Percentiles rank a stretch among this genome's conserved stretches.
Evolutionary conservation across 2,329 filamentous ascomycete species (phyloP).

Genomic region (Seiridium cupressi): DNA sequence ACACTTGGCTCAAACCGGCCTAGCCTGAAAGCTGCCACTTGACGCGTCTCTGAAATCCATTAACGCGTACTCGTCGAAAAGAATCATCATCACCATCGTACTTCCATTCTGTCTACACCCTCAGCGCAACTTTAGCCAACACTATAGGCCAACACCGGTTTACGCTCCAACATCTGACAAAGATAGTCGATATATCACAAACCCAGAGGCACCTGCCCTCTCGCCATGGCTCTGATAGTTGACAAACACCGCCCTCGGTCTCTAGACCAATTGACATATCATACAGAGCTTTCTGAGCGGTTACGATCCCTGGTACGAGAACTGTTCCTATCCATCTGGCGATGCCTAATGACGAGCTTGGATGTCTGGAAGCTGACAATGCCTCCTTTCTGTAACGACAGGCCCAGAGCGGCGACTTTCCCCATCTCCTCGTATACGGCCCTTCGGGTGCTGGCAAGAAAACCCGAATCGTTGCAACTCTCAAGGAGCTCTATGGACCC

Average conservation of each 20-base stretch:
- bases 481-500: constrained; percentile 92
- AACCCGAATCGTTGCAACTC: constrained; percentile 89
- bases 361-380: neutral
- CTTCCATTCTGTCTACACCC: too few species aligned
- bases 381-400: constrained; percentile 32
- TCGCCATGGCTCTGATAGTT: constrained; percentile 66
- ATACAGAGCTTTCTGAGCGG: constrained; percentile 82
- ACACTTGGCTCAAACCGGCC: neutral
- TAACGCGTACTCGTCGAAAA: constrained; percentile 22
- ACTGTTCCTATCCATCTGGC: neutral
- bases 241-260: constrained; percentile 73
- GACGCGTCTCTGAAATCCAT: constrained; percentile 20
- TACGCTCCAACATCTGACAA: too few species aligned
- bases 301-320: constrained; percentile 77
- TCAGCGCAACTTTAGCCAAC: too few species aligned
- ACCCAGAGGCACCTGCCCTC: neutral
- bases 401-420: constrained; percentile 97
- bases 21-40: neutral
- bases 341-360: constrained; percentile 10
- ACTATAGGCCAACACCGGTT: too few species aligned
- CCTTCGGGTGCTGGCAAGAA: constrained; percentile 97
- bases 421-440: constrained; percentile 94
- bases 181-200: too few species aligned
- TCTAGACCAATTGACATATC: constrained; percentile 79
- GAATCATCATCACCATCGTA: neutral